phyloP scores from a whole-genome alignment of 2,329 filamentous ascomycete species.

The Aspergillus felis region DNA sequence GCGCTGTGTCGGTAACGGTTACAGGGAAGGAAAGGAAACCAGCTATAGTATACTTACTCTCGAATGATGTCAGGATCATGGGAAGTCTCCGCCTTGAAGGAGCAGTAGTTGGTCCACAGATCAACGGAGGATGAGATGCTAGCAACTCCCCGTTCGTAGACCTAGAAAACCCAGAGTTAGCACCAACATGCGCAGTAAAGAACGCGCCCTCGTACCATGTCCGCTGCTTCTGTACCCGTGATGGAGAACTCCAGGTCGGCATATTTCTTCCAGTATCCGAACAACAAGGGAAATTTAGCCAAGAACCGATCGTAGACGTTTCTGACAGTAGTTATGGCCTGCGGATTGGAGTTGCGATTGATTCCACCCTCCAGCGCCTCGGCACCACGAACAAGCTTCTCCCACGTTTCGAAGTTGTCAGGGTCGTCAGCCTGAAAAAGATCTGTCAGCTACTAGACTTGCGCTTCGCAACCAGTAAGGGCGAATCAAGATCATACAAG shows the following conservation, averaged over 20 bases:
- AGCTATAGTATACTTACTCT: slow-evolving; percentile 88
- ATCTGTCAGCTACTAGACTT: slow-evolving; percentile 6
- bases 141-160: slow-evolving; percentile 92
- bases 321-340: slow-evolving; percentile 82
- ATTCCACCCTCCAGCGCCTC: slow-evolving; percentile 87
- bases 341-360: slow-evolving; percentile 93
- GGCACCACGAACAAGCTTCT: slow-evolving; percentile 79
- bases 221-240: slow-evolving; percentile 90
- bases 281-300: slow-evolving; percentile 88
- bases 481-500: slow-evolving; percentile 57
- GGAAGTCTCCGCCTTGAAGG: slow-evolving; percentile 95
- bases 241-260: slow-evolving; percentile 97
- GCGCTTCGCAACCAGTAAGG: slow-evolving; percentile 14
- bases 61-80: slow-evolving; percentile 92
- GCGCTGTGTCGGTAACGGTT: slow-evolving; percentile 42
- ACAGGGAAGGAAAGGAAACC: slow-evolving; percentile 64
- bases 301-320: slow-evolving; percentile 90
- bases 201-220: slow-evolving; percentile 65
- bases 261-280: slow-evolving; percentile 99
- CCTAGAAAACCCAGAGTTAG: slow-evolving; percentile 46
- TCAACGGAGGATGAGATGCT: slow-evolving; percentile 93
- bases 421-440: slow-evolving; percentile 58
- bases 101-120: slow-evolving; percentile 94
- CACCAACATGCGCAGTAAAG: not conserved
- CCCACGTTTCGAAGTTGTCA: slow-evolving; percentile 93